These are phyloP conservation scores for Pythium vanterpoolii DNA, from an alignment of 352 stramenopile species.

Conservation along the genomic window DNA sequence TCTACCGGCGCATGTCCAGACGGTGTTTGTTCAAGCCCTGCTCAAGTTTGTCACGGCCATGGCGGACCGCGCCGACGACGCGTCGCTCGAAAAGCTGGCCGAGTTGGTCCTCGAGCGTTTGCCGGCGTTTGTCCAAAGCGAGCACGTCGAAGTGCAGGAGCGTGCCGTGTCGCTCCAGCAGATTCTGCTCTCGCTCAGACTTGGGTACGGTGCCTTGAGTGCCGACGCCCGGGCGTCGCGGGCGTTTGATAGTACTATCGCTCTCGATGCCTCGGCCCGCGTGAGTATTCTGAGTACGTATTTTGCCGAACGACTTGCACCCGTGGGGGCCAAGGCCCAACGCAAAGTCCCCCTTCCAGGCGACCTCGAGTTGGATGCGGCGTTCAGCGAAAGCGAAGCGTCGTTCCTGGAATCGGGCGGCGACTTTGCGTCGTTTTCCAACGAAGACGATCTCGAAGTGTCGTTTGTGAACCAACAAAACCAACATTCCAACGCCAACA, in stretches of 20 bases:
- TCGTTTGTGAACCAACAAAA: constrained; percentile 64
- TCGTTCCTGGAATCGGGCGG: constrained; percentile 77
- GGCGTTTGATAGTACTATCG: constrained; percentile 57
- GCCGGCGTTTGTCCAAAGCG: constrained; percentile 85
- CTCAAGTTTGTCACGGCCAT: constrained; percentile 87
- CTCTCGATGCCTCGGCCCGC: constrained; percentile 38
- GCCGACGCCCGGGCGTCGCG: constrained; percentile 60
- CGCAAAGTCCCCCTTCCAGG: constrained; percentile 88
- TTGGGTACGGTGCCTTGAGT: constrained; percentile 54
- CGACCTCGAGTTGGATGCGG: constrained; percentile 64
- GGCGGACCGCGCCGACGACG: constrained; percentile 66
- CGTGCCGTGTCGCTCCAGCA: constrained; percentile 86
- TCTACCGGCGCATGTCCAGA: constrained; percentile 88
- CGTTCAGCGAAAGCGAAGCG: constrained; percentile 52
- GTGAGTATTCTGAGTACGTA: constrained; percentile 68
- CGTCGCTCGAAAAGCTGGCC: constrained; percentile 82
- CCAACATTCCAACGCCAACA: neutral
- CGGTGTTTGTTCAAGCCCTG: constrained; percentile 93
- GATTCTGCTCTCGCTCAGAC: constrained; percentile 54
- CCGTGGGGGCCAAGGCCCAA: constrained; percentile 91
- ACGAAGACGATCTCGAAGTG: constrained; percentile 77
- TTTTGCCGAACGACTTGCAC: constrained; percentile 79
- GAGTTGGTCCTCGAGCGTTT: constrained; percentile 84
- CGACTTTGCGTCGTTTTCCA: constrained; percentile 53
- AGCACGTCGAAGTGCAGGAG: constrained; percentile 95